phyloP scores from a whole-genome alignment of 331 rosid genomes.

The Phaseolus coccineus region DNA sequence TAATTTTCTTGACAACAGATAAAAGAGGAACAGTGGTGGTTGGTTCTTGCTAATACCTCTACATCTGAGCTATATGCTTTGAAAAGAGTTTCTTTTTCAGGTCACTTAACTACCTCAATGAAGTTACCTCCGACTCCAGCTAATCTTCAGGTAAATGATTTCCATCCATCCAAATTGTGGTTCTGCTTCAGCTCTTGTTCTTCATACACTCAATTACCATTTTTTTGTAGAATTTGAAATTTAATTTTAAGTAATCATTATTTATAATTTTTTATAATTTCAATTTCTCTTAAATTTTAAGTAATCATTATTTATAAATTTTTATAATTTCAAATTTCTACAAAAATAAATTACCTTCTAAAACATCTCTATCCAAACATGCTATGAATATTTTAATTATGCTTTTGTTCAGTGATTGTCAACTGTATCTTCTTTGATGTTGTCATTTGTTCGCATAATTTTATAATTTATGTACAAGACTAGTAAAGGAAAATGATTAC shows the following conservation, averaged over 20 bases:
- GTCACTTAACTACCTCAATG: conserved; percentile 80
- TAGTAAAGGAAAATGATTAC: not conserved
- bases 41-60: conserved; percentile 83
- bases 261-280: too few species aligned
- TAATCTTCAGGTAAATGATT: conserved; percentile 60
- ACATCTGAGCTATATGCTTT: conserved; percentile 78
- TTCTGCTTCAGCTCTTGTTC: conserved; percentile 16
- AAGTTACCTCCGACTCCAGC: conserved; percentile 64
- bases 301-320: too few species aligned
- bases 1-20: conserved; percentile 56
- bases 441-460: not conserved
- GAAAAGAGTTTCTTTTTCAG: conserved; percentile 83
- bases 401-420: not conserved
- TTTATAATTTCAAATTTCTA: too few species aligned
- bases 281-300: too few species aligned
- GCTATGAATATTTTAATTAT: not conserved
- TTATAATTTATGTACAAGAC: not conserved
- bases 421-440: not conserved
- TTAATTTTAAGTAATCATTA: too few species aligned
- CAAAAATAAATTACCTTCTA: too few species aligned
- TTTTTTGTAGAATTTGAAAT: too few species aligned
- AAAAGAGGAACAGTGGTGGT: conserved; percentile 98
- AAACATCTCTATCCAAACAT: not conserved
- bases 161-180: conserved; percentile 27
- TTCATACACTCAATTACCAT: not conserved